A percentile compares a stretch with the other conserved stretches of the same genome.
Evolutionary conservation across 805 yeast species (phyloP).

Genomic region (Ogataea philodendri): DNA sequence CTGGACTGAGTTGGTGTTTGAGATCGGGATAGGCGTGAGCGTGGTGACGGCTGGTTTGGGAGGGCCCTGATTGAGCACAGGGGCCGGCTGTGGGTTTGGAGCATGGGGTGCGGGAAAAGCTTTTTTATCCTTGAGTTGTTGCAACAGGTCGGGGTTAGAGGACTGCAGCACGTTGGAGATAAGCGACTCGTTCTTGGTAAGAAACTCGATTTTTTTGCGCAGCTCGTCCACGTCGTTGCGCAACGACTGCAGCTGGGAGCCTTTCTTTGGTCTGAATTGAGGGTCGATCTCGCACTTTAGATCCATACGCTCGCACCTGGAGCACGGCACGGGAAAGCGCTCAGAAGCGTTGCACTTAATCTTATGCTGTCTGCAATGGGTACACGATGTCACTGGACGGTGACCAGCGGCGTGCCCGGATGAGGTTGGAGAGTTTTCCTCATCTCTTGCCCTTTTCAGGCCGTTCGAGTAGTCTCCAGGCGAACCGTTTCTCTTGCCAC

Average conservation of each 20-base stretch:
- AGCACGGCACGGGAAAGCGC: conserved; percentile 76
- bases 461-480: conserved; percentile 1
- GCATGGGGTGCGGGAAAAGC: not conserved
- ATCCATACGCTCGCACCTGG: conserved; percentile 77
- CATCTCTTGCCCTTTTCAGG: conserved; percentile 10
- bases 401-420: conserved; percentile 47
- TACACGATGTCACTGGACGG: conserved; percentile 89
- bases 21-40: conserved; percentile 18
- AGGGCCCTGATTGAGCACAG: conserved; percentile 2
- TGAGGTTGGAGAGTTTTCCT: conserved; percentile 14
- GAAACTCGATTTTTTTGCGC: conserved; percentile 65
- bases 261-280: conserved; percentile 85
- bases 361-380: conserved; percentile 92
- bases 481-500: conserved; percentile 8
- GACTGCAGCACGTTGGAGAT: conserved; percentile 61
- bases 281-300: conserved; percentile 88
- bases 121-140: conserved; percentile 4
- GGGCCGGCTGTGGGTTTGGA: conserved; percentile 1
- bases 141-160: conserved; percentile 12
- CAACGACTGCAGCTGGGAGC: conserved; percentile 81
- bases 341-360: conserved; percentile 90
- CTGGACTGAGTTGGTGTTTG: conserved; percentile 18
- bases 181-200: conserved; percentile 63
- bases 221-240: conserved; percentile 83
- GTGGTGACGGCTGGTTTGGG: conserved; percentile 21